Evolutionary conservation across 805 yeast genomes (phyloP).

Genomic region (Candida qinlingensis): DNA sequence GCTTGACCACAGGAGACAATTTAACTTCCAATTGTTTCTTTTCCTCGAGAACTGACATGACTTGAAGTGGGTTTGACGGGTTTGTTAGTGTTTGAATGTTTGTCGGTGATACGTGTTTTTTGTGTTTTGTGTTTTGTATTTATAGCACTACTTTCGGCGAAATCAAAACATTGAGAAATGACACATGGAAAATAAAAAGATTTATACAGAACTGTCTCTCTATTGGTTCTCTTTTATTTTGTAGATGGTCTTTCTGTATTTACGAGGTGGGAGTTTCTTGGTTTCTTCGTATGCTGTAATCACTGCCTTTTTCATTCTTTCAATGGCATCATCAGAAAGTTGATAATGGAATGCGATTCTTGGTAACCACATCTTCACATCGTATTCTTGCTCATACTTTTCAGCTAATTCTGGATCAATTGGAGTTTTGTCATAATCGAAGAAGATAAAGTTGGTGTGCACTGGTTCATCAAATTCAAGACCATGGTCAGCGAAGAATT

Average conservation of each 20-base stretch:
- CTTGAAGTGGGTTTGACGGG: not conserved
- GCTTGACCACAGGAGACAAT: constrained; percentile 23
- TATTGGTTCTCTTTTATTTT: not conserved
- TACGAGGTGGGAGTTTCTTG: constrained; percentile 9
- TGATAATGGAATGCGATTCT: constrained; percentile 59
- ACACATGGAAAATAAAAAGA: not conserved
- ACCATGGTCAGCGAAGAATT: constrained; percentile 46
- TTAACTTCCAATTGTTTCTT: constrained; percentile 15
- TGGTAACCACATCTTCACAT: constrained; percentile 54
- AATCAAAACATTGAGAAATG: too few species aligned
- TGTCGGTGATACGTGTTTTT: not conserved
- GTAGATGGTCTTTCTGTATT: constrained; percentile 3
- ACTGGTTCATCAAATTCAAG: constrained; percentile 62
- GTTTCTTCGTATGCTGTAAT: constrained; percentile 33
- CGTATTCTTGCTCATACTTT: constrained; percentile 49
- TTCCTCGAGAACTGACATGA: constrained; percentile 13
- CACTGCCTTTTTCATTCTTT: constrained; percentile 27
- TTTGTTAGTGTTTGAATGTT: not conserved
- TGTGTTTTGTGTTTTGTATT: not conserved
- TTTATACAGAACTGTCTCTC: not conserved
- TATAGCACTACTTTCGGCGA: not conserved
- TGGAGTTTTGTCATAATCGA: constrained; percentile 43
- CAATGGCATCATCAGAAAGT: constrained; percentile 15
- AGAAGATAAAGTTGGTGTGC: constrained; percentile 78
- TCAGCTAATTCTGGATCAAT: constrained; percentile 53